These are phyloP conservation scores for Pleurotus giganteus DNA, from an alignment of 768 basidiomycete genomes.

Conservation along the genomic window DNA sequence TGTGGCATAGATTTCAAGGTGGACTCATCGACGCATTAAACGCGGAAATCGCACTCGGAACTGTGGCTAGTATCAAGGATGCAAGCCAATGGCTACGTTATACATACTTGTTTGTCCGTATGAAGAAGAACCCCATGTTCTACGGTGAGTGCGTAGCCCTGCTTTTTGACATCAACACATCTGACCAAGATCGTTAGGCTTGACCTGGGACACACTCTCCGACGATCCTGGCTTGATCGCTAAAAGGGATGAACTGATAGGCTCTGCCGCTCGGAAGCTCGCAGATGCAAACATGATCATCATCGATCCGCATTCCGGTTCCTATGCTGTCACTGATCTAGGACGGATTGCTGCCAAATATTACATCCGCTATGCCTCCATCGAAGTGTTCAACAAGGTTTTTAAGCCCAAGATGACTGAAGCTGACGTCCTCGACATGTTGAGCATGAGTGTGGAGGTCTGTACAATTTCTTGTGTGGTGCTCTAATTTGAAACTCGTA, in stretches of 20 bases:
- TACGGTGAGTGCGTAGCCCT: conserved; percentile 55
- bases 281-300: conserved; percentile 78
- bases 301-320: conserved; percentile 55
- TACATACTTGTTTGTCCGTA: conserved; percentile 93
- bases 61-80: conserved; percentile 83
- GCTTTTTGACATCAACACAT: conserved; percentile 2
- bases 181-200: conserved; percentile 46
- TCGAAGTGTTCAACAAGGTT: conserved; percentile 80
- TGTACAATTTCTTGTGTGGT: not conserved
- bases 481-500: not conserved
- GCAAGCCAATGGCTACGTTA: conserved; percentile 95
- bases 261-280: conserved; percentile 62
- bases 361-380: conserved; percentile 83
- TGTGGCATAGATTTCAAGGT: conserved; percentile 58
- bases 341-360: conserved; percentile 98
- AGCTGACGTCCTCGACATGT: conserved; percentile 85
- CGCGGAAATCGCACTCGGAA: conserved; percentile 93
- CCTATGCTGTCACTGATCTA: conserved; percentile 78
- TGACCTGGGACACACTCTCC: conserved; percentile 60
- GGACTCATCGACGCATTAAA: conserved; percentile 92
- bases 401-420: conserved; percentile 87
- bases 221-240: conserved; percentile 75
- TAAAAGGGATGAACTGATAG: conserved; percentile 69
- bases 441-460: conserved; percentile 91
- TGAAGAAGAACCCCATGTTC: conserved; percentile 85